A percentile compares a stretch with the other conserved stretches of the same genome.
Evolutionary conservation across 2,329 filamentous ascomycete species (phyloP).

Genomic region (Epichloe aotearoae): DNA sequence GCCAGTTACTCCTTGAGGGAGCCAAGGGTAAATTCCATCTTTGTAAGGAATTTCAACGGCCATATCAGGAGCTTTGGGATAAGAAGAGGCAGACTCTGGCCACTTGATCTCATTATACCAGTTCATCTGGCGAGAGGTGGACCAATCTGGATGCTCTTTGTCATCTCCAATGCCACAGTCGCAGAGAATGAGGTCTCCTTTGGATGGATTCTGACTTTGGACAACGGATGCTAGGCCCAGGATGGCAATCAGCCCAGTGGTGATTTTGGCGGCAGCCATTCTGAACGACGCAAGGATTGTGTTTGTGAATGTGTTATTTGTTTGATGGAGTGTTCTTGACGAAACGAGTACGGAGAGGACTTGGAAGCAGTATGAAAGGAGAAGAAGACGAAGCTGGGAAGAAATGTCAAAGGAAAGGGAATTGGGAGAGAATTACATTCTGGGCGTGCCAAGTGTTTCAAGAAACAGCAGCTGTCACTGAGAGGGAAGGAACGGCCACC

Average conservation of each 20-base stretch:
- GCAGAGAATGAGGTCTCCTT: conserved; percentile 26
- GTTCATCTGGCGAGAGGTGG: conserved; percentile 30
- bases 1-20: conserved; percentile 22
- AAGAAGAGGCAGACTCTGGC: conserved; percentile 20
- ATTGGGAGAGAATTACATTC: not conserved
- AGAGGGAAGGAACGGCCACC: not conserved
- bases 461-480: not conserved
- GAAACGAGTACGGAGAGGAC: not conserved
- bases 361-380: not conserved
- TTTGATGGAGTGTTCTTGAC: not conserved
- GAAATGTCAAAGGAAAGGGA: not conserved
- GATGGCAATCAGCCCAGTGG: conserved; percentile 10
- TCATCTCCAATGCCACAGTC: conserved; percentile 31
- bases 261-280: conserved; percentile 15
- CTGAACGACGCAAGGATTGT: not conserved
- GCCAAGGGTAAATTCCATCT: conserved; percentile 27
- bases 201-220: conserved; percentile 15
- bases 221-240: conserved; percentile 11
- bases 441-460: not conserved
- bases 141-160: conserved; percentile 25
- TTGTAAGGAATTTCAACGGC: conserved; percentile 25
- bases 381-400: not conserved
- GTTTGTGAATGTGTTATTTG: not conserved
- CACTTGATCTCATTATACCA: conserved; percentile 27
- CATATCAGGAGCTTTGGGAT: conserved; percentile 24